Evolutionary conservation across 179 eudicot species (phyloP).

Genomic region (Carnegiea gigantea): DNA sequence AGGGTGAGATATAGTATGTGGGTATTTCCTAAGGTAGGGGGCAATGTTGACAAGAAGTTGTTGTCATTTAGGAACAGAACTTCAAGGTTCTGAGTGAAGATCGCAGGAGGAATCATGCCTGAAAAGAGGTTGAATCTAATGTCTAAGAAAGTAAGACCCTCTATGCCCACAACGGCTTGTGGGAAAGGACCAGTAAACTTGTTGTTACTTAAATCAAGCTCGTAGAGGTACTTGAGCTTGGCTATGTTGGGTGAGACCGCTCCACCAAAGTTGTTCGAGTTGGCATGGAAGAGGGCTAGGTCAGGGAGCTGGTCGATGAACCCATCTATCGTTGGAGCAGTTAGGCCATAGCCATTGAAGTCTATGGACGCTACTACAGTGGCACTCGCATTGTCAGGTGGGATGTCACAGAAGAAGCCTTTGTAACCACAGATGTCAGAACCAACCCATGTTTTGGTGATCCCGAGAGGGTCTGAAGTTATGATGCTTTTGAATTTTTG

Average conservation of each 20-base stretch:
- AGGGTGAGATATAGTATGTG: slow-evolving; percentile 55
- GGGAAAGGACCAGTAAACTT: slow-evolving; percentile 70
- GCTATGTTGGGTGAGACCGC: slow-evolving; percentile 50
- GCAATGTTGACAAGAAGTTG: slow-evolving; percentile 48
- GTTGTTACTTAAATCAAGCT: slow-evolving; percentile 86
- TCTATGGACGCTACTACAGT: slow-evolving; percentile 64
- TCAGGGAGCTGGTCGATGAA: slow-evolving; percentile 77
- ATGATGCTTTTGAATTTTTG: slow-evolving; percentile 66
- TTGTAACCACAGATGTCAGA: slow-evolving; percentile 67
- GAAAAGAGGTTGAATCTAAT: slow-evolving; percentile 67
- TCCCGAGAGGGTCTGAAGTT: slow-evolving; percentile 60
- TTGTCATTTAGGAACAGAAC: slow-evolving; percentile 70
- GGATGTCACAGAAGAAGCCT: slow-evolving; percentile 73
- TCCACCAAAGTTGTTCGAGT: slow-evolving; percentile 71
- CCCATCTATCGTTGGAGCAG: slow-evolving; percentile 58
- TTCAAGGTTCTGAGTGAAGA: slow-evolving; percentile 44
- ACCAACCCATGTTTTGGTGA: slow-evolving; percentile 77
- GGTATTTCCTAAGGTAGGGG: slow-evolving; percentile 39
- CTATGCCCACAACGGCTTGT: slow-evolving; percentile 48
- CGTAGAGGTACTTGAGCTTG: slow-evolving; percentile 64
- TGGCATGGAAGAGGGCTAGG: slow-evolving; percentile 83
- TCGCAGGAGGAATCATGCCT: slow-evolving; percentile 66
- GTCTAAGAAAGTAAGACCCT: slow-evolving; percentile 52
- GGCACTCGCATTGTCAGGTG: slow-evolving; percentile 63
- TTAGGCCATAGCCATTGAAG: slow-evolving; percentile 74